A percentile compares a stretch with the other conserved stretches of the same genome.
phyloP scores from a whole-genome alignment of 495 filamentous ascomycete species.

The Venustampulla echinocandica region DNA sequence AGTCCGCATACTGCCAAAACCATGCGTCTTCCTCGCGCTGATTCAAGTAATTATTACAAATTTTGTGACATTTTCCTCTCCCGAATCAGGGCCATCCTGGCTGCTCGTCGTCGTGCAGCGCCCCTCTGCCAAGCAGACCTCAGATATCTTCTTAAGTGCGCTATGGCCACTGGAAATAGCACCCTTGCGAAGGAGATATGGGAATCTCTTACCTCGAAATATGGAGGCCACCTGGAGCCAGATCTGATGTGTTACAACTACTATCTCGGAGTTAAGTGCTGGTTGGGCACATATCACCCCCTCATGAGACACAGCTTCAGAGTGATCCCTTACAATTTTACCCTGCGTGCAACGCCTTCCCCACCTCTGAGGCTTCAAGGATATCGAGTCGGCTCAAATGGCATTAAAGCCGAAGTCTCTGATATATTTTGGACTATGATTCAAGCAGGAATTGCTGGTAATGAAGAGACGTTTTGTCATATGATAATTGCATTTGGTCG shows the following conservation, averaged over 20 bases:
- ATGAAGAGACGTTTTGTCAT: constrained; percentile 48
- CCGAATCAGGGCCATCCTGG: constrained; percentile 30
- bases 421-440: constrained; percentile 44
- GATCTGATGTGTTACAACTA: constrained; percentile 50
- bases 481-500: constrained; percentile 48
- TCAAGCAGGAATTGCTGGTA: constrained; percentile 31
- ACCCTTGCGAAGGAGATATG: constrained; percentile 42
- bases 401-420: constrained; percentile 11
- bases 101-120: constrained; percentile 26
- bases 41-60: constrained; percentile 24
- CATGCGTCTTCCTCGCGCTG: constrained; percentile 16
- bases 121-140: constrained; percentile 40
- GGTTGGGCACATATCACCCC: constrained; percentile 28
- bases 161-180: constrained; percentile 38
- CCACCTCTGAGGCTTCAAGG: constrained; percentile 5
- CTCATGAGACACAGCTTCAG: constrained; percentile 32
- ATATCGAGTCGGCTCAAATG: constrained; percentile 3
- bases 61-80: constrained; percentile 25
- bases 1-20: constrained; percentile 19
- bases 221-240: background rate
- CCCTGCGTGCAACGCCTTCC: constrained; percentile 20
- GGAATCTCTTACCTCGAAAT: constrained; percentile 34
- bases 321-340: constrained; percentile 30
- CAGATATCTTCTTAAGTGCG: constrained; percentile 47
- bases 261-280: constrained; percentile 41